Evolutionary conservation across 495 filamentous ascomycete genomes (phyloP).

Genomic region (Tuber brumale): DNA sequence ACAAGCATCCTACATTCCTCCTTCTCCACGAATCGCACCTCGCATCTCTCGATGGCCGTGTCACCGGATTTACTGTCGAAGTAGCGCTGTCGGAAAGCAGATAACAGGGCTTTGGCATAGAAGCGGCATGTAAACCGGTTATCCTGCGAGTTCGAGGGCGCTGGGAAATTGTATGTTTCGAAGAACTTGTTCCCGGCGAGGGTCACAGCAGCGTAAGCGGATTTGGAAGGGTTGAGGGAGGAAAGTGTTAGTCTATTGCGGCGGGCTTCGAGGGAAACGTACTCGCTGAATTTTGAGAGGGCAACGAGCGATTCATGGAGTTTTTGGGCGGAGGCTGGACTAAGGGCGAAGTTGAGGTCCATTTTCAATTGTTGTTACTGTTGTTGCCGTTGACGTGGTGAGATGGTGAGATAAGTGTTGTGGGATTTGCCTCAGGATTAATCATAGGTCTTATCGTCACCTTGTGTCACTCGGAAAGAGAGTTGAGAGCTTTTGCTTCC

Average conservation of each 20-base stretch:
- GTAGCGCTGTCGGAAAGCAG: conserved; percentile 53
- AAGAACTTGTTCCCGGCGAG: conserved; percentile 74
- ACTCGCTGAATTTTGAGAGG: conserved; percentile 86
- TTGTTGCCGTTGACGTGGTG: neutral
- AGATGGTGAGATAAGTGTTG: conserved; percentile 22
- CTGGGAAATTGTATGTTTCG: conserved; percentile 60
- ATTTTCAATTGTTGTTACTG: conserved; percentile 50
- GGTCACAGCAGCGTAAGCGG: conserved; percentile 77
- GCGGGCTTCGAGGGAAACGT: conserved; percentile 71
- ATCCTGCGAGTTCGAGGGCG: conserved; percentile 43
- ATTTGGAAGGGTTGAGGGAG: conserved; percentile 84
- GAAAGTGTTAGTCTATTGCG: conserved; percentile 64
- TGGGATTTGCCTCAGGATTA: neutral
- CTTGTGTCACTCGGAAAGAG: neutral
- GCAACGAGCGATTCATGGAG: conserved; percentile 82
- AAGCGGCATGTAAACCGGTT: conserved; percentile 63
- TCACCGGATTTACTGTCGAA: conserved; percentile 55
- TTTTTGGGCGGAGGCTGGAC: conserved; percentile 62
- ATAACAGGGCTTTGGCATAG: conserved; percentile 66
- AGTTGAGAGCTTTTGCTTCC: neutral
- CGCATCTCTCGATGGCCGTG: conserved; percentile 75
- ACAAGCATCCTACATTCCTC: conserved; percentile 73
- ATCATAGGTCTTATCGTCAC: conserved; percentile 12
- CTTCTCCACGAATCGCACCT: conserved; percentile 73
- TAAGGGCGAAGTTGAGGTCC: conserved; percentile 69